Conservation (phyloP, 345 rosid genomes). For the Aurinia saxatilis region DNA sequence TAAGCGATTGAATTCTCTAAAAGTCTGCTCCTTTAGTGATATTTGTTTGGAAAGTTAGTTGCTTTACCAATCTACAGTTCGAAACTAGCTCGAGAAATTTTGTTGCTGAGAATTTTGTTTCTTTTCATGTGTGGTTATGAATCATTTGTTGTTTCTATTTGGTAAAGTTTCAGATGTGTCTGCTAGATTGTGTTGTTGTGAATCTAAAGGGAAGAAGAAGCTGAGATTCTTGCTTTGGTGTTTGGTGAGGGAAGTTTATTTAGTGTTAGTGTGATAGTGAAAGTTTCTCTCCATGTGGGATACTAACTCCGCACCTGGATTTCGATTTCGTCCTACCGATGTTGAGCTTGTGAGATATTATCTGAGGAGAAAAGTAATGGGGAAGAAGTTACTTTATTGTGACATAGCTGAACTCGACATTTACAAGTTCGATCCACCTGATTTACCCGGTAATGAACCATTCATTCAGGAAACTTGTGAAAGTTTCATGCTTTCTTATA, state of each 20-base stretch:
- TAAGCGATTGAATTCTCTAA: not conserved
- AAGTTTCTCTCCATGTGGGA: slow-evolving; percentile 33
- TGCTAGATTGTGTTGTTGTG: slow-evolving; percentile 45
- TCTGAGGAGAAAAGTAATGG: slow-evolving; percentile 57
- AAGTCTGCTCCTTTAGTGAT: not conserved
- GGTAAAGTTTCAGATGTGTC: slow-evolving; percentile 15
- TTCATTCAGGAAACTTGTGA: not conserved
- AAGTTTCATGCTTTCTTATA: not conserved
- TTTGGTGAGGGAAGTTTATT: not conserved
- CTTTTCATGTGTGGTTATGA: not conserved
- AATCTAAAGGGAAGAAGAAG: no score
- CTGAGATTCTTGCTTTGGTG: no score
- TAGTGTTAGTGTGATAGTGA: not conserved
- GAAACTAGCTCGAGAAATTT: slow-evolving; percentile 1
- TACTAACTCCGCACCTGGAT: slow-evolving; percentile 47
- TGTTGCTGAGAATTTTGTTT: not conserved
- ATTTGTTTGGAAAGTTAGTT: not conserved
- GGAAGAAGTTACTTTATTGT: slow-evolving; percentile 31
- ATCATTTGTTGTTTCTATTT: not conserved
- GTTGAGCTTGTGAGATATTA: slow-evolving; percentile 61
- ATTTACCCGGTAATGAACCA: slow-evolving; percentile 45
- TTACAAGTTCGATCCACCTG: slow-evolving; percentile 67
- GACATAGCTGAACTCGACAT: slow-evolving; percentile 57
- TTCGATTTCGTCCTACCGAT: slow-evolving; percentile 81
- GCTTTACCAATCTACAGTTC: not conserved